phyloP scores from a whole-genome alignment of 2,329 filamentous ascomycete species.

The Cryphonectria nitschkei region DNA sequence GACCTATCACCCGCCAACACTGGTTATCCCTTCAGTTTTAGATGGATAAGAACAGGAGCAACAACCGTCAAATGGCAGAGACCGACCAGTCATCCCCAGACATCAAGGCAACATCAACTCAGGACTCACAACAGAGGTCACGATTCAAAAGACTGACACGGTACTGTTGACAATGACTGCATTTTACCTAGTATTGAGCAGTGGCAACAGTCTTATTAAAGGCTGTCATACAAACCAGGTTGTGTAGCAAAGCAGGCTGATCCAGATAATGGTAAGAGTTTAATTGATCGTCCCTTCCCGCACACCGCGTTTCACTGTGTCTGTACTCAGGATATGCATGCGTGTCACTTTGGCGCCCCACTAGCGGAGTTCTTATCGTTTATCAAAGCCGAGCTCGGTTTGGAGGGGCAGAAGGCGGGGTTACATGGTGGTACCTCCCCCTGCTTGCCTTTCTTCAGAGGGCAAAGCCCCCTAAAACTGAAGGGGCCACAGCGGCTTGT shows the following conservation, averaged over 20 bases:
- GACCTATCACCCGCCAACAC: background rate
- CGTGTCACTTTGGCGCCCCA: background rate
- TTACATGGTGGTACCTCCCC: background rate
- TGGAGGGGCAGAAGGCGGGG: constrained; percentile 16
- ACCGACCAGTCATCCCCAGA: background rate
- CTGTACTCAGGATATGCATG: constrained; percentile 1
- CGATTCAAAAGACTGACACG: background rate
- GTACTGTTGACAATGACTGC: background rate
- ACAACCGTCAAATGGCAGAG: no score
- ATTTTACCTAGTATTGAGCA: background rate
- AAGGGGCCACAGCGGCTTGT: background rate
- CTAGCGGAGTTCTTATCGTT: constrained; percentile 7
- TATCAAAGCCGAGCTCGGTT: background rate
- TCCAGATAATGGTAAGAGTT: background rate
- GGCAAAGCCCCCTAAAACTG: background rate
- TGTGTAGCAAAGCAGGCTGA: background rate
- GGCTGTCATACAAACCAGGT: background rate
- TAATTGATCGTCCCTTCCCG: background rate
- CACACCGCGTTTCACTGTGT: background rate
- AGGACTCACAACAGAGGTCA: background rate
- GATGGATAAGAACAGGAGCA: background rate
- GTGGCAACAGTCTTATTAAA: background rate
- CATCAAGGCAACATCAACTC: background rate
- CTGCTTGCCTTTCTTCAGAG: background rate
- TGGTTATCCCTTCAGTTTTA: background rate